Base-by-base conservation (phyloP, 73 alveolate species). In the Paraurostyla sp. region DNA sequence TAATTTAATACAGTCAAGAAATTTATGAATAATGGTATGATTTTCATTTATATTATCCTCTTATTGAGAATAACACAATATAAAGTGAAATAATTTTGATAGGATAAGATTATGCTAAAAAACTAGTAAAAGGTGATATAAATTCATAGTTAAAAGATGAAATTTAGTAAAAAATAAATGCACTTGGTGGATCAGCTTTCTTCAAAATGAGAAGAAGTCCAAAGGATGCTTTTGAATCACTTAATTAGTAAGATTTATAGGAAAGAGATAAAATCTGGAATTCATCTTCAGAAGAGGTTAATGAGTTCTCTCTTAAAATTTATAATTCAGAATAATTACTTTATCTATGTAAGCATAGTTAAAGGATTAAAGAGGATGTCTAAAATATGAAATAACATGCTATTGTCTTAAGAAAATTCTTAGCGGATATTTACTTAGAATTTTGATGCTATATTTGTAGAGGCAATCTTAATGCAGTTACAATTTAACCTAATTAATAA, bases 141-240 rank as follows among this genome's bases (percentile, higher is more conserved):
- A 41, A 36, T 33, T 2, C n/a, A 6, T 25, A n/a, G 20, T 18
- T 43, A 7, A 7, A 16, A 9, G 9, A 33, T 15, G 42, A 69
- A 32, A 69, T 69, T 16, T 2, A 69, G 11, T 13, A 69, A n/a
- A 13, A 29, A 11, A 69, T 69, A 15, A 6, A 18, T 13, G 11
- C 9, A 3, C 35, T 69, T 4, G 84, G 84, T 33, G 84, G 84
- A 29, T 7, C 4, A 69, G 84, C 38, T 22, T 69, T 69, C 41
- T 38, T 43, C 38, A 69, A 69, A 40, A 16, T 69, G 65, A 69
- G 84, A 23, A 38, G 84, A 36, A 69, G 84, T 43, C 84, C 84
- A 69, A 69, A 69, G 23, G 84, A 69, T 69, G 84, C 84, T 11
- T 41, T 43, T 25, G 22, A 11, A 13, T 69, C 38, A 41, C 7